Evolutionary conservation across 2,329 filamentous ascomycete species (phyloP).

Genomic region (Malbranchea cinnamomea): DNA sequence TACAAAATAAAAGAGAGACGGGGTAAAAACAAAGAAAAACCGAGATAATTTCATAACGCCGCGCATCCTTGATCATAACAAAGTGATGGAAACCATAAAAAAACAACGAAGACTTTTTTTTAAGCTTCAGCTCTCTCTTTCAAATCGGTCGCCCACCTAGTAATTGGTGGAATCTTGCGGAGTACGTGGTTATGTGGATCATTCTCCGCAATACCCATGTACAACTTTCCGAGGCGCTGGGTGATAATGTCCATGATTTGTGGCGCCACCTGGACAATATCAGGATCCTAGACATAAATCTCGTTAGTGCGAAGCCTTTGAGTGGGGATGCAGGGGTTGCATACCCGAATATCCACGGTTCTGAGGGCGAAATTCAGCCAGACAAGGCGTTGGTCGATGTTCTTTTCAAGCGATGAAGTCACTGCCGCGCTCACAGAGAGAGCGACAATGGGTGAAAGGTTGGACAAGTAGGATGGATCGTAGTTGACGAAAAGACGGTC

Average conservation of each 20-base stretch:
- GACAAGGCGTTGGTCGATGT: conserved; percentile 38
- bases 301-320: background rate
- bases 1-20: no score
- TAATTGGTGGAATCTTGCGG: conserved; percentile 34
- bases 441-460: conserved; percentile 41
- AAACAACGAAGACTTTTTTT: no score
- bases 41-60: no score
- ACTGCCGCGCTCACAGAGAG: conserved; percentile 50
- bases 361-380: conserved; percentile 44
- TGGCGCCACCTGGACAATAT: conserved; percentile 41
- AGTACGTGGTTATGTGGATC: conserved; percentile 38
- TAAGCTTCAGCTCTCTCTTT: no score
- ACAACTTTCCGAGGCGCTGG: conserved; percentile 41
- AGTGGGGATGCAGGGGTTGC: background rate
- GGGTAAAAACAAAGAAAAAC: no score
- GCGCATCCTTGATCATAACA: no score
- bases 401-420: conserved; percentile 39
- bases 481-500: conserved; percentile 45
- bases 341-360: conserved; percentile 39
- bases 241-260: conserved; percentile 46
- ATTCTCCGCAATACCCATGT: conserved; percentile 40
- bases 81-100: no score
- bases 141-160: conserved; percentile 27
- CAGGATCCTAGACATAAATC: conserved; percentile 28
- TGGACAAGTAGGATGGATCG: conserved; percentile 40